Evolutionary conservation across 306 rosid genomes (phyloP).

Genomic region (Sechiopsis laciniata): DNA sequence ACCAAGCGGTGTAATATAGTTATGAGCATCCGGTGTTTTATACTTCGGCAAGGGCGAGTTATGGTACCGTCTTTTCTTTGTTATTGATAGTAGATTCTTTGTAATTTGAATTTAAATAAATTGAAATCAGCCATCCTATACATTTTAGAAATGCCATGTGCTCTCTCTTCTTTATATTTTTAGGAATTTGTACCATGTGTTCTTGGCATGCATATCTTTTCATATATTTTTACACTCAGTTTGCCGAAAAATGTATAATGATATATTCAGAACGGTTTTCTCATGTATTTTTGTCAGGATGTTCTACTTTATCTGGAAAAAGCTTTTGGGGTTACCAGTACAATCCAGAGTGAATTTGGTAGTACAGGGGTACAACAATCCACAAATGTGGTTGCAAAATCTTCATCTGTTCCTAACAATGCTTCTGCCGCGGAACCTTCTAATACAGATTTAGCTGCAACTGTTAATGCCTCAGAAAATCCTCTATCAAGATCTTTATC

Average conservation of each 20-base stretch:
- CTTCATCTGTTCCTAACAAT: conserved; percentile 47
- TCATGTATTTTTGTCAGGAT: conserved; percentile 52
- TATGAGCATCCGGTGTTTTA: not conserved
- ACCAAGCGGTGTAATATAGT: not conserved
- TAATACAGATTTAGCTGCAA: conserved; percentile 57
- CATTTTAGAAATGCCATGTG: not conserved
- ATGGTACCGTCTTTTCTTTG: not conserved
- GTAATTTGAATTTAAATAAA: not conserved
- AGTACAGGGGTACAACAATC: conserved; percentile 50
- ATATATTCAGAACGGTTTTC: conserved; percentile 20
- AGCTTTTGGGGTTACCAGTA: conserved; percentile 63
- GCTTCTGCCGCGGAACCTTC: conserved; percentile 56
- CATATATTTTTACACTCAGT: not conserved
- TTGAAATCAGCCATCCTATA: not conserved
- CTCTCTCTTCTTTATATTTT: not conserved
- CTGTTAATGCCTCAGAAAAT: conserved; percentile 57
- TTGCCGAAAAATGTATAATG: not conserved
- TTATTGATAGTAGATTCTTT: not conserved
- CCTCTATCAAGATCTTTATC: conserved; percentile 58
- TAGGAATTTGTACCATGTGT: not conserved
- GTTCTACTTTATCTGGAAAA: conserved; percentile 77
- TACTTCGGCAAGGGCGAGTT: not conserved
- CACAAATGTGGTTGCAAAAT: conserved; percentile 49
- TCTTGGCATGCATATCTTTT: not conserved
- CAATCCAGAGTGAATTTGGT: conserved; percentile 63